Evolutionary conservation across 345 rosid species (phyloP).

Genomic region (Acer yangbiense): DNA sequence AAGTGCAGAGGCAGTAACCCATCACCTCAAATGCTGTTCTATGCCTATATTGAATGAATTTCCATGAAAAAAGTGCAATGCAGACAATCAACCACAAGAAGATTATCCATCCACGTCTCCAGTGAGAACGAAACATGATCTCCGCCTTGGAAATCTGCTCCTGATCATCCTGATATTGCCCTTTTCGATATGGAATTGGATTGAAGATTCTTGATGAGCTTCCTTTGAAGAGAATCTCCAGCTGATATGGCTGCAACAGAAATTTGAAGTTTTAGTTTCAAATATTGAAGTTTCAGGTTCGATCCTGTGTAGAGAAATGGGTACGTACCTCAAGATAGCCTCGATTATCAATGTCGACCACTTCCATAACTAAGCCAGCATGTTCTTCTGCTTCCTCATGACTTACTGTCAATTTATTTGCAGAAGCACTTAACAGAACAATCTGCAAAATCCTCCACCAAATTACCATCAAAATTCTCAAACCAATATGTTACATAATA

Average conservation of each 20-base stretch:
- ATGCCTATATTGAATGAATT: conserved; percentile 51
- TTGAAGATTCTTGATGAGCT: conserved; percentile 27
- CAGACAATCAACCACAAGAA: conserved; percentile 42
- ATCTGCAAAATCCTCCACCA: conserved; percentile 23
- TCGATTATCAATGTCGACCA: conserved; percentile 29
- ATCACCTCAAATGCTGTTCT: conserved; percentile 52
- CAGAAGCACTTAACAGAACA: conserved; percentile 38
- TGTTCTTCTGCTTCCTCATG: conserved; percentile 45
- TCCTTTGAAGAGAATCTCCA: conserved; percentile 36
- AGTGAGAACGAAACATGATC: conserved; percentile 38
- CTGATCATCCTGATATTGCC: conserved; percentile 11
- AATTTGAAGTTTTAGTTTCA: not conserved
- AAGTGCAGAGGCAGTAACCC: conserved; percentile 63
- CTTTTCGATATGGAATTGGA: not conserved
- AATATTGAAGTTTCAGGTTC: not conserved
- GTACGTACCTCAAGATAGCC: conserved; percentile 48
- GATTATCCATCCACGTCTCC: conserved; percentile 55
- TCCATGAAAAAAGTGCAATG: conserved; percentile 48
- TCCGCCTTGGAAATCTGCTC: conserved; percentile 35
- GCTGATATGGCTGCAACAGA: conserved; percentile 34
- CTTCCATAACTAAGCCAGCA: conserved; percentile 43
- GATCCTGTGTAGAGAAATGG: no score
- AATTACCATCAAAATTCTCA: not conserved
- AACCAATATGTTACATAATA: not conserved
- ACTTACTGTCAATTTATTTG: conserved; percentile 42